Evolutionary conservation across 257 asterid genomes (phyloP), one percentile per base, ranked within the genome.

Genomic region (Scutellaria baicalensis): DNA sequence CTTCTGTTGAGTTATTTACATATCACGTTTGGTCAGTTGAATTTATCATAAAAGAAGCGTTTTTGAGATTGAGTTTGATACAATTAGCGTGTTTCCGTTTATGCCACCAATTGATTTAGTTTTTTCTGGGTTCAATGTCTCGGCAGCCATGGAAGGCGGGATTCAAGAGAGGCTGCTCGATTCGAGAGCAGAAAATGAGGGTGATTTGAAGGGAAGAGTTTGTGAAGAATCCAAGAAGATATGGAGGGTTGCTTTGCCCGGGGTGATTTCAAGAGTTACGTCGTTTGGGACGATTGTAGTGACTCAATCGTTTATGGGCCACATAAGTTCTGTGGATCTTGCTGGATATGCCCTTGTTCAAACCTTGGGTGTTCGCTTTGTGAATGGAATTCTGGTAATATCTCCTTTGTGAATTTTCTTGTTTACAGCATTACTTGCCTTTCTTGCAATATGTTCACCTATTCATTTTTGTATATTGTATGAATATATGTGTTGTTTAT

Each of bases 161-260:
- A 6, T 85, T 59, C 74, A 72, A 8, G 84, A 83, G 82, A 66
- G 84, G 84, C 82, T 87, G 70, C 72, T 89, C 55, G 65, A 45
- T 40, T 75, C 89, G 4, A 80, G 63, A 38, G 55, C 56, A 56
- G 88, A 79, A 42, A 71, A 84, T 2, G 80, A 16, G 12, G 81
- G 60, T 3, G 76, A 86, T 68, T 79, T 91, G 75, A 85, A 86
- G 68, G 80, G 17, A 35, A 81, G 76, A 54, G 73, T 85, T 68
- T 65, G 8, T 54, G 92, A 74, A 0, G 97, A 91, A 69, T 79
- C 96, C 7, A 88, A 75, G 76, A 91, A 88, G 83, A 81, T 91
- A 79, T 91, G 97, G 97, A 84, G 88, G 76, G 95, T 91, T 69
- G 97, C 97, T 14, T 84, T 91, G 73, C 97, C 97, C 1, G 79